Evolutionary conservation across 148 eudicot species (phyloP).

Genomic region (Pouteria glomerata): DNA sequence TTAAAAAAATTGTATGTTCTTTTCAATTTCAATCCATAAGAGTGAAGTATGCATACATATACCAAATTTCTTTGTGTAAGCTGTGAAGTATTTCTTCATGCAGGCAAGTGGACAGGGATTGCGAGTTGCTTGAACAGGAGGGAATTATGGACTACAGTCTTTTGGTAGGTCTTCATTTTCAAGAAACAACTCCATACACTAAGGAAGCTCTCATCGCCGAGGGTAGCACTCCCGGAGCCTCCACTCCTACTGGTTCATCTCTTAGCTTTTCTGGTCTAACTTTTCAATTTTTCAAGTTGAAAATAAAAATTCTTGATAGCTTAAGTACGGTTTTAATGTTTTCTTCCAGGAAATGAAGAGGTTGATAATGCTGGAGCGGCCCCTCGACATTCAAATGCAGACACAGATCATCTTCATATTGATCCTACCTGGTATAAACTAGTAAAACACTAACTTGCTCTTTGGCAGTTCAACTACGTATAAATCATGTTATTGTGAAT

Average conservation of each 20-base stretch:
- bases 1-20: not conserved
- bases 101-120: conserved; percentile 79
- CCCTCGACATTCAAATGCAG: conserved; percentile 45
- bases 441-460: conserved; percentile 2
- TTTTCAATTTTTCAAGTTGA: not conserved
- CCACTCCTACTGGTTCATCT: conserved; percentile 10
- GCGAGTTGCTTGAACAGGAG: conserved; percentile 69
- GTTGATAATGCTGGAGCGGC: conserved; percentile 30
- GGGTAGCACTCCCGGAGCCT: conserved; percentile 15
- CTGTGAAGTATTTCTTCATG: conserved; percentile 14
- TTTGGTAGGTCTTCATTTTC: conserved; percentile 60
- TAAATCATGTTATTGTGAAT: too few species aligned
- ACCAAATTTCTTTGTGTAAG: not conserved
- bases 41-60: not conserved
- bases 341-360: conserved; percentile 36
- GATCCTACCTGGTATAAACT: conserved; percentile 50
- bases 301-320: not conserved
- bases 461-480: too few species aligned
- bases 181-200: conserved; percentile 30
- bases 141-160: conserved; percentile 79
- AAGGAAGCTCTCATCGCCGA: conserved; percentile 12
- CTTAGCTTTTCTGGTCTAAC: not conserved
- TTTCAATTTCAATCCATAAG: not conserved
- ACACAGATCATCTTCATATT: conserved; percentile 35
- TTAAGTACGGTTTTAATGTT: not conserved